These are phyloP conservation scores for Eucalyptus virginea DNA, from an alignment of 345 rosid species.

Conservation along the genomic window DNA sequence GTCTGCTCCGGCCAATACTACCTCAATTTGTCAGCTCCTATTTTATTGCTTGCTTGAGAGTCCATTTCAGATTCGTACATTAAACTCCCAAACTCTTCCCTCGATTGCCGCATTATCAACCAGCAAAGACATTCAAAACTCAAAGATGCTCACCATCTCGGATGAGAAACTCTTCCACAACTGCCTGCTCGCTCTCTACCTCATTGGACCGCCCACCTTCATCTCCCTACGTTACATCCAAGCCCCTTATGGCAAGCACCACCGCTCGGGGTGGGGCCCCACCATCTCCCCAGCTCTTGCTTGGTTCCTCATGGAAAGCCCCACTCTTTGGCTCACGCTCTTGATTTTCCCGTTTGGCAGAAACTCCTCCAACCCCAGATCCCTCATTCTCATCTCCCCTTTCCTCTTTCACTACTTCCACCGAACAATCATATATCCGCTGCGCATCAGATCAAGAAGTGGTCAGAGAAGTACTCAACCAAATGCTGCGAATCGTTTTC, in stretches of 20 bases:
- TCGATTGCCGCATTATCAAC: background rate
- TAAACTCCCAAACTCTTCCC: background rate
- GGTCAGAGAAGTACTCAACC: background rate
- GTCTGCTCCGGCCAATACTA: background rate
- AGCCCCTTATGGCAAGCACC: constrained; percentile 94
- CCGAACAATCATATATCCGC: constrained; percentile 71
- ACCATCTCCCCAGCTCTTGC: constrained; percentile 59
- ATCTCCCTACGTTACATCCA: constrained; percentile 53
- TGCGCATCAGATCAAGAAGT: constrained; percentile 22
- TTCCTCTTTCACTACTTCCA: constrained; percentile 76
- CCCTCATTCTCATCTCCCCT: constrained; percentile 48
- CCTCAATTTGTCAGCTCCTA: background rate
- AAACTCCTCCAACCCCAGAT: constrained; percentile 38
- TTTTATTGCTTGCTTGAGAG: background rate
- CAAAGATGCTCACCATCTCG: background rate
- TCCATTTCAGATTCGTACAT: background rate
- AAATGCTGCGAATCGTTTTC: constrained; percentile 10
- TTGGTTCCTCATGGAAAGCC: constrained; percentile 96
- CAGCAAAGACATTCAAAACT: background rate
- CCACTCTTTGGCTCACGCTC: constrained; percentile 64
- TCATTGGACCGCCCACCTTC: constrained; percentile 61
- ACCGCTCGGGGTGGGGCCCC: constrained; percentile 91
- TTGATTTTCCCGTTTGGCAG: constrained; percentile 63
- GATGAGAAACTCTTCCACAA: constrained; percentile 39
- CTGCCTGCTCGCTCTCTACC: constrained; percentile 40